phyloP scores from a whole-genome alignment of 2,329 filamentous ascomycete species.

The Colletotrichum coccodes region DNA sequence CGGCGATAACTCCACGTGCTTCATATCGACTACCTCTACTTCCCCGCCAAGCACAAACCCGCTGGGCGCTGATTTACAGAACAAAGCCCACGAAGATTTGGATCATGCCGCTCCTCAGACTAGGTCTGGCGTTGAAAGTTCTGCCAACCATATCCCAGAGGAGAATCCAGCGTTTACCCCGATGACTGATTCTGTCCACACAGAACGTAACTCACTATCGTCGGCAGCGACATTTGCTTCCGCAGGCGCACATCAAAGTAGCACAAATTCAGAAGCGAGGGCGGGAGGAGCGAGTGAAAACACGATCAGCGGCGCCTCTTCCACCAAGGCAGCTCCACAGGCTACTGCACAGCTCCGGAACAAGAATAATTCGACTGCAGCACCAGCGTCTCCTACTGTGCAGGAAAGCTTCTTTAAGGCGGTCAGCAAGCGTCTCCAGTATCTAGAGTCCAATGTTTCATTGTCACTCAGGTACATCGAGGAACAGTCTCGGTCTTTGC shows the following conservation, averaged over 20 bases:
- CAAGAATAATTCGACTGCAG: conserved; percentile 50
- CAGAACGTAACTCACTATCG: not conserved
- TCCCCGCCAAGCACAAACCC: not conserved
- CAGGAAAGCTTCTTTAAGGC: conserved; percentile 99
- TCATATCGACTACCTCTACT: not conserved
- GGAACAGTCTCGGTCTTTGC: conserved; percentile 89
- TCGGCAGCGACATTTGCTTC: not conserved
- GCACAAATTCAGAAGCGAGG: not conserved
- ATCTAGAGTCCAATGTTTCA: conserved; percentile 92
- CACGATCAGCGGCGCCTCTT: conserved; percentile 25
- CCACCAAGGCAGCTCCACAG: conserved; percentile 41
- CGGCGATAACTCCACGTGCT: conserved; percentile 9
- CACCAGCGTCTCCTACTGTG: conserved; percentile 78
- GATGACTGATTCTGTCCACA: not conserved
- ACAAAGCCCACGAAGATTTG: not conserved
- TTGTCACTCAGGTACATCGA: conserved; percentile 96
- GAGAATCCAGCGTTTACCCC: not conserved
- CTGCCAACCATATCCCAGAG: not conserved
- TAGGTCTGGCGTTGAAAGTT: not conserved
- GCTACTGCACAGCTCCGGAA: conserved; percentile 42
- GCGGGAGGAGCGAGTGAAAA: not conserved
- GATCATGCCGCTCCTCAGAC: not conserved
- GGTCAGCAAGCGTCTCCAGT: conserved; percentile 89
- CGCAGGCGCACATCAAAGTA: not conserved
- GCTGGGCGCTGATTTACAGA: not conserved